Conservation (phyloP, 108 stramenopile species). For the Skeletonema grethae region DNA sequence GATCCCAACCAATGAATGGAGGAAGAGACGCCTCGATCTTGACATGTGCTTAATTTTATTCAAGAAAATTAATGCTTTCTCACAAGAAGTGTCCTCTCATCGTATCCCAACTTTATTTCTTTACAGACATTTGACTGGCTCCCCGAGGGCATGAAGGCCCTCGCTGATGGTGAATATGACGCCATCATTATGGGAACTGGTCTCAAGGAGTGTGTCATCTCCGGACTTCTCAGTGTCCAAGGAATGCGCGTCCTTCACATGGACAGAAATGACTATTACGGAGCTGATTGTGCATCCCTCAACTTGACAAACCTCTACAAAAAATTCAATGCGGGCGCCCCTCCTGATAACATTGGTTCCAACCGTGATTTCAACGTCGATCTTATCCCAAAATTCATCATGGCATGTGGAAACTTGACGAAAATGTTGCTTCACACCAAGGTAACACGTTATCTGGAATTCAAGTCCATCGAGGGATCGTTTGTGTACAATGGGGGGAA, state of each 20-base stretch:
- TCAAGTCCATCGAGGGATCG: slow-evolving; percentile 95
- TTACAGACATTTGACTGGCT: slow-evolving; percentile 85
- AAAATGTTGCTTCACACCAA: slow-evolving; percentile 98
- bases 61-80: not conserved
- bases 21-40: too few relatives aligned
- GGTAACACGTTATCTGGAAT: slow-evolving; percentile 97
- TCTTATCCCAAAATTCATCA: slow-evolving; percentile 99
- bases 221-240: slow-evolving; percentile 91
- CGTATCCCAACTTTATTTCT: not conserved
- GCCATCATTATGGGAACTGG: slow-evolving; percentile 99
- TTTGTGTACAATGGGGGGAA: slow-evolving; percentile 96
- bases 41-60: too few relatives aligned
- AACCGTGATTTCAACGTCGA: slow-evolving; percentile 99
- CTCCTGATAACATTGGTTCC: slow-evolving; percentile 79
- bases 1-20: too few relatives aligned
- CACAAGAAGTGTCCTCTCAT: not conserved
- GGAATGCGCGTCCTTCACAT: slow-evolving; percentile 97
- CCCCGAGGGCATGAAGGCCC: slow-evolving; percentile 89
- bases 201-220: slow-evolving; percentile 98
- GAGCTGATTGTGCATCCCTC: slow-evolving; percentile 96
- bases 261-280: slow-evolving; percentile 98
- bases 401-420: slow-evolving; percentile 98
- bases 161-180: slow-evolving; percentile 99
- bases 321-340: slow-evolving; percentile 92
- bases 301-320: slow-evolving; percentile 96